Evolutionary conservation across 768 basidiomycete genomes (phyloP), one percentile per base, ranked within the genome.

Genomic region (Butyriboletus loyo): DNA sequence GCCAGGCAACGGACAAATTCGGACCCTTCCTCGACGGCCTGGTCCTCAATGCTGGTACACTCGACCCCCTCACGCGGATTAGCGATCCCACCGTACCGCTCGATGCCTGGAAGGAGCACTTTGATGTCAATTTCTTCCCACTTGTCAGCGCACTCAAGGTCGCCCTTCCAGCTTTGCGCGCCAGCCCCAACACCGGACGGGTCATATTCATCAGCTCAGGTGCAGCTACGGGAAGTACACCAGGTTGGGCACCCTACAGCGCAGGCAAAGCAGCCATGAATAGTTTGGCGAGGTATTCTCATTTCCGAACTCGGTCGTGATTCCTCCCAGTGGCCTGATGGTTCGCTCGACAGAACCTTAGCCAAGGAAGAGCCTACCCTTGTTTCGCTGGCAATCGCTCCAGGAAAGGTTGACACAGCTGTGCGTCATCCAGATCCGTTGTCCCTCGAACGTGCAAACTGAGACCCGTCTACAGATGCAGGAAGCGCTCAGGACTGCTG

Each of bases 201-300:
- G 76, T 96, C 44, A 77, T 97, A 25, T 86, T 96, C 56, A 78
- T 95, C 37, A 92, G 89, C 62, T 93, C 90, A 15, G 95, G 94
- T 11, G 86, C 91, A 10, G 87, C 92, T 9, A 77, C 80, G 15
- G 84, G 85, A 46, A 81, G 78, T 15, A 77, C 68, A 1, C 68
- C 82, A 7, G 86, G 83, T 4, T 96, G 90, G 91, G 91, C 83
- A 1, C 80, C 88, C 0, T 92, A 92, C 67, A 89, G 81, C 55
- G 86, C 93, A 11, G 76, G 80, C 52, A 95, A 98, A 68, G 92
- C 95, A 1, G 92, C 92, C 2, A 77, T 93, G 83, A 97, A 95
- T 68, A 87, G 86, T 21, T 73, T 97, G 38, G 85, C 83, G 72
- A 81, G 88, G 89, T 86, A 27, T 36, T 13, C 24, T 15, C 28